Evolutionary conservation across 805 yeast species (phyloP).

Genomic region (Starmerella gropengiesseri): DNA sequence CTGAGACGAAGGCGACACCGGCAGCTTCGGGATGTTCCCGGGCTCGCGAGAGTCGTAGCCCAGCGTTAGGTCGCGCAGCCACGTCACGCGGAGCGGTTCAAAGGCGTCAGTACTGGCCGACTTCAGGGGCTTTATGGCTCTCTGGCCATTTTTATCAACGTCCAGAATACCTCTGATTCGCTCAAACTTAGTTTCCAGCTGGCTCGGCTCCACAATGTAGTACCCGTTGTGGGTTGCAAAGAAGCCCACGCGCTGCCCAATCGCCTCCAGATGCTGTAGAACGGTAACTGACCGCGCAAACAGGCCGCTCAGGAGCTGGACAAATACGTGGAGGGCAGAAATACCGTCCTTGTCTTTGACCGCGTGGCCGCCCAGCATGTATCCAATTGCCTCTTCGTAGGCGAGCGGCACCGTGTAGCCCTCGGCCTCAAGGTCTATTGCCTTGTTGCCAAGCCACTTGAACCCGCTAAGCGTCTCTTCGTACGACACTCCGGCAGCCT

Average conservation of each 20-base stretch:
- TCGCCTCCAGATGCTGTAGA: conserved; percentile 42
- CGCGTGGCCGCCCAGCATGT: conserved; percentile 50
- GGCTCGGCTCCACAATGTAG: conserved; percentile 48
- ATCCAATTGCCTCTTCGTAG: conserved; percentile 93
- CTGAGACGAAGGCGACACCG: conserved; percentile 62
- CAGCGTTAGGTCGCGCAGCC: conserved; percentile 74
- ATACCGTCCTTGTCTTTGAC: conserved; percentile 90
- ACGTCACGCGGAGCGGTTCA: conserved; percentile 38
- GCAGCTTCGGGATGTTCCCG: conserved; percentile 51
- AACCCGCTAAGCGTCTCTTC: conserved; percentile 88
- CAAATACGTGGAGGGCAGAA: conserved; percentile 62
- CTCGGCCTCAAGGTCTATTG: conserved; percentile 52
- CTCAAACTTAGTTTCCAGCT: conserved; percentile 46
- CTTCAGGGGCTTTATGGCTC: neutral
- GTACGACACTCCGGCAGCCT: conserved; percentile 46
- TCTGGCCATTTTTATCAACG: conserved; percentile 37
- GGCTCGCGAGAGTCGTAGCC: conserved; percentile 68
- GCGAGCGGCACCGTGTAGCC: conserved; percentile 77
- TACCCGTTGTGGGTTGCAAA: conserved; percentile 82
- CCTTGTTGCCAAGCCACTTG: conserved; percentile 93
- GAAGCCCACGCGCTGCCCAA: conserved; percentile 61
- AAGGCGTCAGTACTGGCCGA: neutral
- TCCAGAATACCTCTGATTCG: conserved; percentile 42
- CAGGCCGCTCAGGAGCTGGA: conserved; percentile 57
- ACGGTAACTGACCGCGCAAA: conserved; percentile 28